phyloP scores from a whole-genome alignment of 805 yeast species.

The Lipomyces sp. region DNA sequence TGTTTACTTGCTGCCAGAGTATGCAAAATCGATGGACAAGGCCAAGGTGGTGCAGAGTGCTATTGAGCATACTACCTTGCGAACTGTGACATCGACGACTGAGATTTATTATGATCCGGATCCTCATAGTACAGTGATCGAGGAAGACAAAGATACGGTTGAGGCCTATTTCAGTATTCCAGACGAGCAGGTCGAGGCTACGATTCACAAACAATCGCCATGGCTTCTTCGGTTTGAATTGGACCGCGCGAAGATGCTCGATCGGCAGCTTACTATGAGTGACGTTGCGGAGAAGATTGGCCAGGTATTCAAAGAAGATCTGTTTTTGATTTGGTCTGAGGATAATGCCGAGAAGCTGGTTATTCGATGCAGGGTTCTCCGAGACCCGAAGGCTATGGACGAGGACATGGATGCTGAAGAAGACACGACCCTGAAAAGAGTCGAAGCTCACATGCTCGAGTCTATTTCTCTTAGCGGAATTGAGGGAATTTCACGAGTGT shows the following conservation, averaged over 20 bases:
- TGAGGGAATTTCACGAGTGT: slow-evolving; percentile 84
- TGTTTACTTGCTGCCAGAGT: slow-evolving; percentile 78
- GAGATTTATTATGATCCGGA: slow-evolving; percentile 98
- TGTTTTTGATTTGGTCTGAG: slow-evolving; percentile 98
- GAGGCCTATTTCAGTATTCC: slow-evolving; percentile 97
- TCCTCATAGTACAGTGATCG: slow-evolving; percentile 94
- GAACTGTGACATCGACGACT: slow-evolving; percentile 94
- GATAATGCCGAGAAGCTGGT: slow-evolving; percentile 96
- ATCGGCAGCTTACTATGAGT: slow-evolving; percentile 95
- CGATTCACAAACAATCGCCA: slow-evolving; percentile 92
- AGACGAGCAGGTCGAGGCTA: slow-evolving; percentile 94
- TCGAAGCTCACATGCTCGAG: slow-evolving; percentile 95
- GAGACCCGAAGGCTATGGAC: slow-evolving; percentile 90
- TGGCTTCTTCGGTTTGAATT: slow-evolving; percentile 95
- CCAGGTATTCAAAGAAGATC: slow-evolving; percentile 87
- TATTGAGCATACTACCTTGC: slow-evolving; percentile 91
- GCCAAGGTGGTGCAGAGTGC: slow-evolving; percentile 96
- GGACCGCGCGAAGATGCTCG: slow-evolving; percentile 98
- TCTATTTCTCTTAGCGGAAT: slow-evolving; percentile 94
- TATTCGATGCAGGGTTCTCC: slow-evolving; percentile 96
- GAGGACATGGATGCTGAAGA: slow-evolving; percentile 89
- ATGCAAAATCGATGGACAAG: slow-evolving; percentile 83
- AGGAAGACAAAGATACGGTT: slow-evolving; percentile 95
- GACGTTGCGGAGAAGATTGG: slow-evolving; percentile 96
- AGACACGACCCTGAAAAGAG: slow-evolving; percentile 90